Evolutionary conservation across 495 filamentous ascomycete species (phyloP).

Genomic region (Aspergillus coremiiformis): DNA sequence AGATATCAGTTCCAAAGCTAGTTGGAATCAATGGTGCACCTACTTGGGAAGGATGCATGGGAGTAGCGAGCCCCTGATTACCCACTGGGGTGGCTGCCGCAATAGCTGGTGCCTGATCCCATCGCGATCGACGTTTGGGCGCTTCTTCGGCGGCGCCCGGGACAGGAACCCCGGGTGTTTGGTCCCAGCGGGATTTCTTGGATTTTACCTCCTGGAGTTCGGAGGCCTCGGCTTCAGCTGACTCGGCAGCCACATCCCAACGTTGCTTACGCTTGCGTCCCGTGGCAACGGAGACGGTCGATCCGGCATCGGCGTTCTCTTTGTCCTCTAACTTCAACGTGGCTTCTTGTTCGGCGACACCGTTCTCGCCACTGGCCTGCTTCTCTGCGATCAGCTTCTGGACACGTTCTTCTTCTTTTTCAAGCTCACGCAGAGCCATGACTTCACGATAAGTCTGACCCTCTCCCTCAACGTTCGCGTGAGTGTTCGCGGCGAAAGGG

Average conservation of each 20-base stretch:
- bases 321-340: constrained; percentile 64
- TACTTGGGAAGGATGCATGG: constrained; percentile 72
- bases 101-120: constrained; percentile 74
- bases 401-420: constrained; percentile 91
- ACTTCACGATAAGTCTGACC: constrained; percentile 82
- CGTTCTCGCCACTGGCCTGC: constrained; percentile 55
- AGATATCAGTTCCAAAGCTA: constrained; percentile 73
- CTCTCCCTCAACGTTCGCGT: constrained; percentile 58
- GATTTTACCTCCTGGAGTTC: constrained; percentile 50
- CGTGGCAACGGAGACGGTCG: constrained; percentile 53
- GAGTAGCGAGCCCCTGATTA: constrained; percentile 73
- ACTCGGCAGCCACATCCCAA: constrained; percentile 69
- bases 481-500: constrained; percentile 70
- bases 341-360: constrained; percentile 54
- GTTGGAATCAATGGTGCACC: constrained; percentile 47
- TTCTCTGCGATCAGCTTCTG: constrained; percentile 72
- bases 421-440: constrained; percentile 85
- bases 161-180: constrained; percentile 60
- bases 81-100: constrained; percentile 69
- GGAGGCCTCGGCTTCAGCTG: constrained; percentile 35
- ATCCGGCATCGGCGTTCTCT: constrained; percentile 64
- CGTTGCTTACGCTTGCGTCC: constrained; percentile 84
- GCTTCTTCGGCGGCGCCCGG: constrained; percentile 46
- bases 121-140: constrained; percentile 67
- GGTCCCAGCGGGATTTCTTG: constrained; percentile 86